Evolutionary conservation across 2,329 filamentous ascomycete genomes (phyloP), one percentile per base, ranked within the genome.

Genomic region (Endoconidiophora polonica): DNA sequence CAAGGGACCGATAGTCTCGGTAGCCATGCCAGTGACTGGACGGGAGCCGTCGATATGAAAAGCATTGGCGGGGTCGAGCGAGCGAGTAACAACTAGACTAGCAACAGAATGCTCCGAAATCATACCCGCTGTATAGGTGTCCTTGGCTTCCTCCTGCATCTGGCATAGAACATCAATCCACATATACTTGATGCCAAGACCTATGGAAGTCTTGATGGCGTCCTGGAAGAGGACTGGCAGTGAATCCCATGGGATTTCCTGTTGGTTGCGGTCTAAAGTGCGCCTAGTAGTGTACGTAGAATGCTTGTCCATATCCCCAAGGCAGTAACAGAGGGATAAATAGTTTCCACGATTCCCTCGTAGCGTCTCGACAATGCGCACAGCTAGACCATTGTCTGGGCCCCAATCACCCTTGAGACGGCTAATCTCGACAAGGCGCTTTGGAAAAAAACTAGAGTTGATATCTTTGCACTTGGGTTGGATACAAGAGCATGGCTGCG

Each of bases 351-450:
- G 41, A 18, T 50, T 50, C 4, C 20, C 42, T 2, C 23, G 26
- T 9, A 39, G 23, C 9, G 46, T 29, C 9, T 48, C 46, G 16
- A 50, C 48, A 7, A 50, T 23, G 18, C 48, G 48, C 24, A 50
- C 36, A 7, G 48, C 48, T 1, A 50, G 33, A 9, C 48, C 42
- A 10, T 45, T 38, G 3, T 36, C 24, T 9, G 48, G 48, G 3
- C 41, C 41, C 48, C 48, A 50, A 29, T 33, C 37, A 16, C 48
- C 48, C 33, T 44, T 38, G 36, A 50, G 48, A 16, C 41, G 41
- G 12, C 40, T 38, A 33, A 50, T 50, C 29, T 50, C 48, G 16
- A 50, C 42, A 18, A 50, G 36, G 10, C 42, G 48, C 7, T 14
- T 24, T 5, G 48, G 48, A 18, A 45, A 50, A 18, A 18, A 44